phyloP scores from a whole-genome alignment of 495 filamentous ascomycete species.

The Hypoxylon trugodes region DNA sequence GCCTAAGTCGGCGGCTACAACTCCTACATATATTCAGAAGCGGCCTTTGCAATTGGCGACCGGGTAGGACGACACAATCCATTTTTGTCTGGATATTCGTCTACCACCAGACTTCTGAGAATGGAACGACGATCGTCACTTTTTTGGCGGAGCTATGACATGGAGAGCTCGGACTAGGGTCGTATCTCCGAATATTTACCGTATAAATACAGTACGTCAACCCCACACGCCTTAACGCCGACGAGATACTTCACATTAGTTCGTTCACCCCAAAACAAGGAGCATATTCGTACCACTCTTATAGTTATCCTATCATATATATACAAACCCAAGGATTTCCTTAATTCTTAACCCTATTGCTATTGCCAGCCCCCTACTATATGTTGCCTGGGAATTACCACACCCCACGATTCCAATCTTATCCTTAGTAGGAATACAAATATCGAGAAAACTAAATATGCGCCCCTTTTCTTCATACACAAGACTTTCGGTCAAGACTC shows the following conservation, averaged over 20 bases:
- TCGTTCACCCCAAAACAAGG: neutral
- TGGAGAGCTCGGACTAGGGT: neutral
- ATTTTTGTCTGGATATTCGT: constrained; percentile 19
- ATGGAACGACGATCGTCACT: constrained; percentile 23
- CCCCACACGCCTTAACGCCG: too few relatives aligned
- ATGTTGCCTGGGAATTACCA: constrained; percentile 9
- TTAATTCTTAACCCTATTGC: neutral
- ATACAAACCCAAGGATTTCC: neutral
- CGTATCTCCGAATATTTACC: constrained; percentile 6
- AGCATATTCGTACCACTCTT: neutral
- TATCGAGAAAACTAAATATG: constrained; percentile 3
- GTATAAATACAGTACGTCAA: neutral
- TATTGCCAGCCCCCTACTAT: neutral
- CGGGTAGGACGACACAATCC: constrained; percentile 30
- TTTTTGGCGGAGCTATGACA: constrained; percentile 13
- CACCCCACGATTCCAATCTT: neutral
- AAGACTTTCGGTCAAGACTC: neutral
- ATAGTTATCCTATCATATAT: constrained; percentile 1
- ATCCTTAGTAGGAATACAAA: constrained; percentile 1
- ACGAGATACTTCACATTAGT: neutral
- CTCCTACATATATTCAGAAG: constrained; percentile 50
- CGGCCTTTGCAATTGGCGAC: constrained; percentile 27
- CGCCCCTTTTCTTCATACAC: neutral
- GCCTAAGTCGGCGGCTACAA: constrained; percentile 51
- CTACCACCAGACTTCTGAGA: neutral